phyloP scores from a whole-genome alignment of 2,329 filamentous ascomycete species.

The Hymenoscyphus salicellus region DNA sequence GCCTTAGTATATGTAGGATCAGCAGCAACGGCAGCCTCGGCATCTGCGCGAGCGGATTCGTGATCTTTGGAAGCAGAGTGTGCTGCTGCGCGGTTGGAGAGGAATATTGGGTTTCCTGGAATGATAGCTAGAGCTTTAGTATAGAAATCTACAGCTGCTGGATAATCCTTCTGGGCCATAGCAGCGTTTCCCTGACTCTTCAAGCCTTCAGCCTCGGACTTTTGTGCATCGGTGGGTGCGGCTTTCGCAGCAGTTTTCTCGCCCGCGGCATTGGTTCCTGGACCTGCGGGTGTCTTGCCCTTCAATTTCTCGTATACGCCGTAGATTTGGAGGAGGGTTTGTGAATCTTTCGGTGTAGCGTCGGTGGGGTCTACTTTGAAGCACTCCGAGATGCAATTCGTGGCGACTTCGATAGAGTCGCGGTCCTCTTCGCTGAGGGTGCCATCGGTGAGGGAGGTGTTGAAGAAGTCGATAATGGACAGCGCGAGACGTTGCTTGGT shows the following conservation, averaged over 20 bases:
- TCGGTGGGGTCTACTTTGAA: conserved; percentile 92
- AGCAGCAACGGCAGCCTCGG: conserved; percentile 81
- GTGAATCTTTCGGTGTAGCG: conserved; percentile 73
- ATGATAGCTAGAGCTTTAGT: conserved; percentile 77
- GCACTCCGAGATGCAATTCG: conserved; percentile 89
- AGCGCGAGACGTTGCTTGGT: conserved; percentile 80
- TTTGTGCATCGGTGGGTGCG: conserved; percentile 50
- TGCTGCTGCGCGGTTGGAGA: conserved; percentile 94
- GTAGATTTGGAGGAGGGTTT: conserved; percentile 89
- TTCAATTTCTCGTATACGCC: conserved; percentile 94
- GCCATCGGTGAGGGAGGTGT: conserved; percentile 79
- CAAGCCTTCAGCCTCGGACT: conserved; percentile 79
- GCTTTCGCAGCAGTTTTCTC: conserved; percentile 38
- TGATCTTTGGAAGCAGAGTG: conserved; percentile 84
- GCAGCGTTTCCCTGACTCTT: conserved; percentile 91
- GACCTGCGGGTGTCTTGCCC: conserved; percentile 40
- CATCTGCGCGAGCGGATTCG: conserved; percentile 78
- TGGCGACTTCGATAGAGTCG: conserved; percentile 90
- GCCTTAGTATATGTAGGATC: conserved; percentile 96
- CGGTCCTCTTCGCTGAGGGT: conserved; percentile 83
- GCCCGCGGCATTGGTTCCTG: conserved; percentile 44
- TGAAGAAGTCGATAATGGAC: conserved; percentile 94
- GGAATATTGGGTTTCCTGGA: conserved; percentile 89
- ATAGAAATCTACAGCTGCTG: conserved; percentile 78
- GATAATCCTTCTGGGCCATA: conserved; percentile 92